Conservation (phyloP, 148 eudicot species). For the Amaranthus palmeri region DNA sequence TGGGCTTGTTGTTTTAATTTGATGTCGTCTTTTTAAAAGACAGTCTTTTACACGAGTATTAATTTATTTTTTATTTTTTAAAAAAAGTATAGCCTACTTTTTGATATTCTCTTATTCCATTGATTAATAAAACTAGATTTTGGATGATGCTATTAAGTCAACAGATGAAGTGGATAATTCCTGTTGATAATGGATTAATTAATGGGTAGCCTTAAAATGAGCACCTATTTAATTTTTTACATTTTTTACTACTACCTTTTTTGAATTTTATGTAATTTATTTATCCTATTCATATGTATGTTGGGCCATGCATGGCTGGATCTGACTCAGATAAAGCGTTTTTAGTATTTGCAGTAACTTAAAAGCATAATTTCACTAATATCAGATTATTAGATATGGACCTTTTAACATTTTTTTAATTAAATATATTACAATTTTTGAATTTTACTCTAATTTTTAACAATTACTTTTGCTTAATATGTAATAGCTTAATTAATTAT, state of each 20-base stretch:
- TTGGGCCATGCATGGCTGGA: conserved; percentile 26
- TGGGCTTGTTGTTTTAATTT: no score
- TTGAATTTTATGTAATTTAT: background rate
- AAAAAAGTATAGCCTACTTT: background rate
- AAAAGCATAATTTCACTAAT: conserved; percentile 15
- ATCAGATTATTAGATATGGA: conserved; percentile 19
- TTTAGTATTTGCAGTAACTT: conserved; percentile 30
- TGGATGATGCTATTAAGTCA: conserved; percentile 16
- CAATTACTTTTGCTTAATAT: conserved; percentile 6
- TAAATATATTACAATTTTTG: background rate
- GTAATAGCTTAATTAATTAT: background rate
- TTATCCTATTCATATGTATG: background rate
- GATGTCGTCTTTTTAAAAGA: no score
- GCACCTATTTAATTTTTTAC: background rate
- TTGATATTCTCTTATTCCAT: conserved; percentile 1
- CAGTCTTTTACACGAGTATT: no score
- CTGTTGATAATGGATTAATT: background rate
- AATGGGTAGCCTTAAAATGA: conserved; percentile 12
- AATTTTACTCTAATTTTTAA: background rate
- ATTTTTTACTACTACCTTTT: background rate
- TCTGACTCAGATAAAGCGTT: conserved; percentile 26
- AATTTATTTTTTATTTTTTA: no score
- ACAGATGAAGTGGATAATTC: conserved; percentile 16
- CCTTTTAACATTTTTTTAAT: conserved; percentile 15
- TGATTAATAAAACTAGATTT: background rate